Evolutionary conservation across 78 protist genomes (phyloP).

Genomic region (Dictyostelium capitatum): DNA sequence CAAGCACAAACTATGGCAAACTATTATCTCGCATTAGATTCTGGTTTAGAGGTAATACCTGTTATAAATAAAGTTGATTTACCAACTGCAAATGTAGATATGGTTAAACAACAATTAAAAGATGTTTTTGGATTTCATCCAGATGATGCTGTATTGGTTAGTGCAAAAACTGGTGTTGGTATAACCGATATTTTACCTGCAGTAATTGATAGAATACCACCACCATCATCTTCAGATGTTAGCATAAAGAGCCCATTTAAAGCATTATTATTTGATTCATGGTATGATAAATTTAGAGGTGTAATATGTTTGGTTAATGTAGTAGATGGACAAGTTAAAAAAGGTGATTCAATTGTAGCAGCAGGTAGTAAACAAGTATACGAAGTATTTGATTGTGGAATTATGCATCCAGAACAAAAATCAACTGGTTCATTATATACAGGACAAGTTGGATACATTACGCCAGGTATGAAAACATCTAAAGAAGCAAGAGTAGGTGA

Average conservation of each 20-base stretch:
- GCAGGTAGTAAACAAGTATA: constrained; percentile 43
- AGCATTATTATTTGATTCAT: constrained; percentile 91
- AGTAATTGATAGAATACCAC: constrained; percentile 87
- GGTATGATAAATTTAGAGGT: constrained; percentile 92
- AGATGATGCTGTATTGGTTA: constrained; percentile 41
- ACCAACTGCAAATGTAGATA: constrained; percentile 77
- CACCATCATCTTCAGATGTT: constrained; percentile 46
- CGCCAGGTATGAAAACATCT: constrained; percentile 77
- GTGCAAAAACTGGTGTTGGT: constrained; percentile 75
- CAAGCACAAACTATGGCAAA: constrained; percentile 94
- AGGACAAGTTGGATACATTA: constrained; percentile 95
- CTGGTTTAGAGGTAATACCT: constrained; percentile 88
- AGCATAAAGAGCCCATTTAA: constrained; percentile 47
- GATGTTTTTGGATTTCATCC: constrained; percentile 63
- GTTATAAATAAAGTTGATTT: constrained; percentile 93
- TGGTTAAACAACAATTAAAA: constrained; percentile 51
- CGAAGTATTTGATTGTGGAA: constrained; percentile 90
- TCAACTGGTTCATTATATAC: constrained; percentile 79
- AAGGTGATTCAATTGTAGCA: constrained; percentile 46
- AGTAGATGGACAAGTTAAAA: constrained; percentile 79
- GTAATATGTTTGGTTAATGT: constrained; percentile 88
- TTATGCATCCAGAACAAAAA: constrained; percentile 89
- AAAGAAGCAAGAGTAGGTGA: constrained; percentile 95
- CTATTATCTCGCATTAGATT: constrained; percentile 79
- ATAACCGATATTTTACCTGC: constrained; percentile 80